phyloP scores from a whole-genome alignment of 805 yeast genomes.

The Cyberlindnera xishuangbannaensis region DNA sequence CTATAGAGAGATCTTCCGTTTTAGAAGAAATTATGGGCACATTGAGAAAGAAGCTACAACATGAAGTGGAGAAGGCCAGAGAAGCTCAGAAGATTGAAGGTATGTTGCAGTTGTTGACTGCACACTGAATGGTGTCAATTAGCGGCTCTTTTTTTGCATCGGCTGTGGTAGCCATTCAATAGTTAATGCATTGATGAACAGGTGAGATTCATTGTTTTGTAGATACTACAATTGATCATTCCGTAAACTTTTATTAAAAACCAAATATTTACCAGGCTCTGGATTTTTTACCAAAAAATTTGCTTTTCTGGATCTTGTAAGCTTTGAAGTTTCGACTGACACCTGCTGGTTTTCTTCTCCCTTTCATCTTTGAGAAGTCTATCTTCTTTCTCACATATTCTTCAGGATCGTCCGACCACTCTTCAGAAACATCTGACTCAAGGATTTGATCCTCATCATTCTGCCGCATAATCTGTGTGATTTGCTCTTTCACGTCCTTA shows the following conservation, averaged over 20 bases:
- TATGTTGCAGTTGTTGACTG: conserved; percentile 81
- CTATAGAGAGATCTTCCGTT: conserved; percentile 68
- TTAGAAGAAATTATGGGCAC: conserved; percentile 65
- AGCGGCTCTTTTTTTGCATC: no score
- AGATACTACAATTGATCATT: background rate
- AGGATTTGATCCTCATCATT: conserved; percentile 13
- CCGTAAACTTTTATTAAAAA: background rate
- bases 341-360: conserved; percentile 26
- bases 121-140: no score
- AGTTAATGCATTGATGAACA: no score
- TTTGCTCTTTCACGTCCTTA: conserved; percentile 22
- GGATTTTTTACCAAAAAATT: conserved; percentile 35
- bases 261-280: conserved; percentile 12
- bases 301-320: conserved; percentile 39
- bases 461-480: conserved; percentile 11
- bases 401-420: conserved; percentile 18
- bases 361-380: conserved; percentile 30
- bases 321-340: conserved; percentile 39
- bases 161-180: no score
- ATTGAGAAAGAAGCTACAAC: conserved; percentile 53
- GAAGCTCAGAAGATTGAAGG: conserved; percentile 91
- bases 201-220: no score
- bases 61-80: conserved; percentile 71
- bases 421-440: conserved; percentile 20
- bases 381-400: conserved; percentile 16